Percentiles rank a stretch among this genome's conserved stretches.
phyloP scores from a whole-genome alignment of 106 monocot species.

The Alisma plantagoaquatica region DNA sequence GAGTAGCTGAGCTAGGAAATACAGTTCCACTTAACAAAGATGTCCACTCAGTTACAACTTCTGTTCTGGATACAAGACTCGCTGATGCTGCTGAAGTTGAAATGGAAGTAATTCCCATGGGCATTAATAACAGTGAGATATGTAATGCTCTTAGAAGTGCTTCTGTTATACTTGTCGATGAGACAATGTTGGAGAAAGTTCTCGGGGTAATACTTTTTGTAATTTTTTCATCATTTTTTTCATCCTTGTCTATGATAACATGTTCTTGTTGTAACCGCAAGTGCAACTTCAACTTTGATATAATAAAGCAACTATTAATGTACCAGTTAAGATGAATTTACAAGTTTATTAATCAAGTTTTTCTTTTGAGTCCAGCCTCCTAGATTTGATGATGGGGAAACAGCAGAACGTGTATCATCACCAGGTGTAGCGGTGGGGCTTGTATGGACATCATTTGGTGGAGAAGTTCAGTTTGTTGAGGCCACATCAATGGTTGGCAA shows the following conservation, averaged over 20 bases:
- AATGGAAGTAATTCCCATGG: constrained; percentile 95
- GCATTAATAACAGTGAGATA: constrained; percentile 50
- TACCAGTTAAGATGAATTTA: no score
- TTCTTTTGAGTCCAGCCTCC: constrained; percentile 55
- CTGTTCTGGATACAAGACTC: constrained; percentile 60
- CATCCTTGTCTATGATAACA: no score
- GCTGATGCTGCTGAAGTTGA: constrained; percentile 83
- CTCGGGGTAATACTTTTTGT: constrained; percentile 75
- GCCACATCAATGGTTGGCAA: constrained; percentile 88
- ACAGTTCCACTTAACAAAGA: constrained; percentile 50
- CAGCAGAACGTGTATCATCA: constrained; percentile 65
- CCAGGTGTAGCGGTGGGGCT: constrained; percentile 90
- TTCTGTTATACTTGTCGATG: constrained; percentile 57
- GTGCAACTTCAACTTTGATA: no score
- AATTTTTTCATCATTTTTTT: not conserved
- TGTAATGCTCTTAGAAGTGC: constrained; percentile 38
- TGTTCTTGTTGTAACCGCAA: no score
- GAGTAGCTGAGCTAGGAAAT: constrained; percentile 62
- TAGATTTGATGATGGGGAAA: constrained; percentile 74
- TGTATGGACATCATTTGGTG: constrained; percentile 96
- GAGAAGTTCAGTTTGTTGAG: constrained; percentile 97
- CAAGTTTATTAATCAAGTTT: no score
- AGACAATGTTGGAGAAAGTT: constrained; percentile 89
- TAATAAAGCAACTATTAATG: no score
- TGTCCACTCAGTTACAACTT: constrained; percentile 46